Conservation (phyloP, 2,329 filamentous ascomycete genomes). For the Penicillium sp. region DNA sequence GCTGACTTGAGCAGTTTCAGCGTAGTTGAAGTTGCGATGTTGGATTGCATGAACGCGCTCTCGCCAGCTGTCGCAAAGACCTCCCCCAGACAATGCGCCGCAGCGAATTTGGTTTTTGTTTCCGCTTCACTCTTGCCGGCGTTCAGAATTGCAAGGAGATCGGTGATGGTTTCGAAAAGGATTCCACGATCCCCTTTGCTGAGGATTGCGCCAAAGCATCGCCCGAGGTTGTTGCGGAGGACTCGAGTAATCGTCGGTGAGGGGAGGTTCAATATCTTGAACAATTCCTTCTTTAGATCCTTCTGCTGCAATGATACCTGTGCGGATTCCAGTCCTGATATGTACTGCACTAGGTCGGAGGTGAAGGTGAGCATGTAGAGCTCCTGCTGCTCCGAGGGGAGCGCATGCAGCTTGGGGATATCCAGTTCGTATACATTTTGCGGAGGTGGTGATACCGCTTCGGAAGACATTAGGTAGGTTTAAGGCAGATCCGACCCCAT, state of each 20-base stretch:
- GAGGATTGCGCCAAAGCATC: slow-evolving; percentile 81
- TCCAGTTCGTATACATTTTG: slow-evolving; percentile 69
- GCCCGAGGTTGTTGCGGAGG: slow-evolving; percentile 84
- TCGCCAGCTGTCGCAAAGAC: slow-evolving; percentile 92
- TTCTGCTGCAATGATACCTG: slow-evolving; percentile 86
- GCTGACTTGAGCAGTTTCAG: slow-evolving; percentile 79
- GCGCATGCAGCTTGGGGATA: slow-evolving; percentile 80
- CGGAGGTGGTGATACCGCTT: slow-evolving; percentile 36
- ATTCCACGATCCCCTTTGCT: slow-evolving; percentile 84
- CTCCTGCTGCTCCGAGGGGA: slow-evolving; percentile 93
- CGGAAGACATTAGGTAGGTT: slow-evolving; percentile 40
- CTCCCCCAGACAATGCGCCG: slow-evolving; percentile 81
- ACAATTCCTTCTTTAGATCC: slow-evolving; percentile 89
- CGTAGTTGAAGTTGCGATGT: slow-evolving; percentile 69
- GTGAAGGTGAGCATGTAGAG: slow-evolving; percentile 90
- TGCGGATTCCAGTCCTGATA: slow-evolving; percentile 69
- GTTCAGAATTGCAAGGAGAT: slow-evolving; percentile 73
- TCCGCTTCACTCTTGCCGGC: slow-evolving; percentile 79
- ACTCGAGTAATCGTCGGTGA: slow-evolving; percentile 83
- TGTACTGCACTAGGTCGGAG: slow-evolving; percentile 78
- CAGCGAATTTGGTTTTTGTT: slow-evolving; percentile 78
- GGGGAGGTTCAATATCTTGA: slow-evolving; percentile 84
- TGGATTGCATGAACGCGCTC: slow-evolving; percentile 82
- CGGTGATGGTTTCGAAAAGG: slow-evolving; percentile 92
- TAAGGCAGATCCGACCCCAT: slow-evolving; percentile 15